phyloP scores from a whole-genome alignment of 495 filamentous ascomycete species.

The Penicillium robsamsonii region DNA sequence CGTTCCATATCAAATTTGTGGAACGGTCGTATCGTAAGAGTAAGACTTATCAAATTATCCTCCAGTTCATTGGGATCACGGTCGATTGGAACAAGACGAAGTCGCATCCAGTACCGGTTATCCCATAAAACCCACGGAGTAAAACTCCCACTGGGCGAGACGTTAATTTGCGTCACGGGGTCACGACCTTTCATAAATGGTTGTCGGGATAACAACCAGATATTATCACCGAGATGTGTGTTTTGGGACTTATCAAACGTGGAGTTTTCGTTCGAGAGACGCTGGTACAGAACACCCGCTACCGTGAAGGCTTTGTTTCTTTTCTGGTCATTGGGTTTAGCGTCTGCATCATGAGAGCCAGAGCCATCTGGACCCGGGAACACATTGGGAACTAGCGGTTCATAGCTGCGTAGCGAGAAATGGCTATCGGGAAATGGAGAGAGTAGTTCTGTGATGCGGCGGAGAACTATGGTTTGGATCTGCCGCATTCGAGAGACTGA shows the following conservation, averaged over 20 bases:
- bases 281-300: conserved; percentile 54
- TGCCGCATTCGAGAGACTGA: conserved; percentile 17
- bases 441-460: conserved; percentile 44
- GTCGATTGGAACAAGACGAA: conserved; percentile 29
- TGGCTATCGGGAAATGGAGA: conserved; percentile 42
- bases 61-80: neutral
- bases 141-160: conserved; percentile 12
- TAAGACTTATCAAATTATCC: conserved; percentile 3
- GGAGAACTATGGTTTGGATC: conserved; percentile 37
- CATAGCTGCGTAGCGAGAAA: conserved; percentile 36
- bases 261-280: conserved; percentile 33
- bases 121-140: conserved; percentile 62
- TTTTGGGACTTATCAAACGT: conserved; percentile 14
- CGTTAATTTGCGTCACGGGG: conserved; percentile 15
- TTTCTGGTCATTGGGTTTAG: conserved; percentile 18
- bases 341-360: conserved; percentile 22
- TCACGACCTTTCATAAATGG: conserved; percentile 39
- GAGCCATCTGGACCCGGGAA: conserved; percentile 24
- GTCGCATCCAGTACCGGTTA: conserved; percentile 76
- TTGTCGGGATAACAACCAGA: conserved; percentile 53
- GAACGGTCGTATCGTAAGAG: conserved; percentile 52
- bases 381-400: conserved; percentile 25
- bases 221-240: conserved; percentile 21
- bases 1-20: conserved; percentile 43
- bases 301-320: conserved; percentile 49